Base-by-base conservation (phyloP, 2,329 filamentous ascomycete species). In the Pyrenochaeta sp. region DNA sequence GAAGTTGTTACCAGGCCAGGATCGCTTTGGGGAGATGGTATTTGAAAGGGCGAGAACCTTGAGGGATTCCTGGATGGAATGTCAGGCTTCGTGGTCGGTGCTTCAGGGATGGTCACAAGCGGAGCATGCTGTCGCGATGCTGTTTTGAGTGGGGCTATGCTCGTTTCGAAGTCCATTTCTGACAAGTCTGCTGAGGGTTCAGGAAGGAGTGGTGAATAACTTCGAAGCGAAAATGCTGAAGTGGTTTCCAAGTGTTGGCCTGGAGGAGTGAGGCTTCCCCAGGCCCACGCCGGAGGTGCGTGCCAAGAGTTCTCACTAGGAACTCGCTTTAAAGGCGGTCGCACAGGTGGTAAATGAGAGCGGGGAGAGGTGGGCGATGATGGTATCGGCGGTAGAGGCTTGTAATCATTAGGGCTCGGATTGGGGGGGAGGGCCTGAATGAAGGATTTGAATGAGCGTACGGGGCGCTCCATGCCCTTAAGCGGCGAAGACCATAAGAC, bases 371-470 rank as follows among this genome's bases (percentile, higher is more conserved):
- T 41, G 14, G 35, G 37, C 17, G 46, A 31, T 11, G 39, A 31
- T 30, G 65, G 59, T n/a, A 51, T 47, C 11, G 59, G 54, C 41
- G 63, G 60, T 37, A 65, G 52, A 41, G 63, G 54, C 37, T 67
- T 67, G 24, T 65, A 55, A 32, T 44, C 34, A 18, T 51, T 17
- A 6, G 43, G 21, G 19, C 18, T 39, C 15, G 57, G 48, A 36
- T 51, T 48, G 20, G 59, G 51, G 11, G 64, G 61, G 13, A 51
- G 44, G 3, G 55, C 51, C 30, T 48, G 55, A 24, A 65, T 58
- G 35, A 65, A 65, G 14, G 65, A 67, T 24, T 60, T 62, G 52
- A 68, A 68, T 3, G 64, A 67, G 14, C 52, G 60, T 19, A 70
- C 52, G 18, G 65, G 64, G 15, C 42, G 55, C 48, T 68, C 65